Base-by-base conservation (phyloP, 108 stramenopile species). In the Tribonema minus region DNA sequence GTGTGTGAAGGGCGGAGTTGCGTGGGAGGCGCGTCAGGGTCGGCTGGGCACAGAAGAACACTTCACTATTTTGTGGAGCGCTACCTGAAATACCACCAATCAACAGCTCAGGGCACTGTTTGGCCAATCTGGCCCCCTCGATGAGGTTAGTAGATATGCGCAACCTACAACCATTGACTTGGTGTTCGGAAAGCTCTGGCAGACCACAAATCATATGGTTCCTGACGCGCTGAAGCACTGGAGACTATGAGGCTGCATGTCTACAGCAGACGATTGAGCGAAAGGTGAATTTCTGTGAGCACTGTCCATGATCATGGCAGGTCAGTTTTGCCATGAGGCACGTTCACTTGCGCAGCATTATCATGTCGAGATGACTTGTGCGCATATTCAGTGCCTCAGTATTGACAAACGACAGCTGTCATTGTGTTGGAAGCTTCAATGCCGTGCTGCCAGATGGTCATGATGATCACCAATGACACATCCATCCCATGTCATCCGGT, bases 41-140 rank as follows among this genome's bases (percentile, higher is more conserved):
- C 2, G 77, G 77, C 59, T 79, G 77, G 77, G 77, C 77, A 26
- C 77, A 79, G 61, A 68, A 68, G 31, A 79, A 79, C 68, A 79
- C 77, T 6, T 59, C 77, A 5, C 68, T 79, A 3, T 70, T 38
- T 68, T 58, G 69, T 33, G 46, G 62, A 32, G 77, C 59, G 0
- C 33, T 73, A 39, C n/a, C n/a, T n/a, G 60, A 3, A 5, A n/a
- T 5, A 34, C 64, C 26, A 64, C 72, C 31, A 64, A 34, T 0
- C 62, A 73, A 31, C 39, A 34, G 38, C 41, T 73, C 26, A 60
- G 34, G 23, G 38, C 35, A 35, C 62, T 61, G 63, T 73, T 73
- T 40, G 30, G 30, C 12, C 61, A 39, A 3, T 73, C 41, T 39
- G 72, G 72, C 1, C 72, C 72, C 32, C 72, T 73, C 25, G 72